A percentile compares a stretch with the other conserved stretches of the same genome.
Conservation (phyloP, 208 protist genomes). For the Trypanosoma lewisi region DNA sequence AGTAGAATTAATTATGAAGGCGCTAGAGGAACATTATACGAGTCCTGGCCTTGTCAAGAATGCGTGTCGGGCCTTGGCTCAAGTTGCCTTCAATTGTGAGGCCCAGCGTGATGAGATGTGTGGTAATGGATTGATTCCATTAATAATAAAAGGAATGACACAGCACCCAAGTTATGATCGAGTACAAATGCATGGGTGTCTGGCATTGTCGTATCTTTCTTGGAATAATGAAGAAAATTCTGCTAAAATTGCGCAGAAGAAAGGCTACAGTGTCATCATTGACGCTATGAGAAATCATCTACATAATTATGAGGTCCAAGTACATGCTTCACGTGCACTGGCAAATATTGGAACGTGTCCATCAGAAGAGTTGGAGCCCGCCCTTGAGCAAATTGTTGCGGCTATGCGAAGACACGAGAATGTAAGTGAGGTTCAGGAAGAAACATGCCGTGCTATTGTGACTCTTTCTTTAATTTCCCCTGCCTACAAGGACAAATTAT, state of each 20-base stretch:
- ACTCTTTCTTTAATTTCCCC: conserved; percentile 84
- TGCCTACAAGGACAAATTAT: conserved; percentile 84
- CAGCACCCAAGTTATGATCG: conserved; percentile 83
- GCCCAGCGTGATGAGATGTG: conserved; percentile 87
- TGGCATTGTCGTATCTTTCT: conserved; percentile 90
- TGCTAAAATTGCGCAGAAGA: conserved; percentile 69
- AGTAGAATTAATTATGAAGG: conserved; percentile 80
- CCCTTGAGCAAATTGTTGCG: conserved; percentile 77
- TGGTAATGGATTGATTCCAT: conserved; percentile 73
- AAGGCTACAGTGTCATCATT: conserved; percentile 81
- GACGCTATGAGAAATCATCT: conserved; percentile 86
- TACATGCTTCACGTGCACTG: conserved; percentile 85
- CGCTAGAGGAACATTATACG: conserved; percentile 76
- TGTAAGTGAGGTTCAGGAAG: conserved; percentile 86
- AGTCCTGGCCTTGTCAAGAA: conserved; percentile 86
- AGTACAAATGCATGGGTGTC: conserved; percentile 88
- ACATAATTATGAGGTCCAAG: conserved; percentile 87
- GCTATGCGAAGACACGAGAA: conserved; percentile 80
- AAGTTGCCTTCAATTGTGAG: conserved; percentile 90
- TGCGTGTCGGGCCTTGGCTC: conserved; percentile 84
- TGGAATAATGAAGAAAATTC: conserved; percentile 89
- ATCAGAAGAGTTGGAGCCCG: conserved; percentile 48
- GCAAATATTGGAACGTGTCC: conserved; percentile 82
- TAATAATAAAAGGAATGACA: conserved; percentile 87
- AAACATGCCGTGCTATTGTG: conserved; percentile 87